Evolutionary conservation across 345 rosid genomes (phyloP).

Genomic region (Bruguiera sexangula): DNA sequence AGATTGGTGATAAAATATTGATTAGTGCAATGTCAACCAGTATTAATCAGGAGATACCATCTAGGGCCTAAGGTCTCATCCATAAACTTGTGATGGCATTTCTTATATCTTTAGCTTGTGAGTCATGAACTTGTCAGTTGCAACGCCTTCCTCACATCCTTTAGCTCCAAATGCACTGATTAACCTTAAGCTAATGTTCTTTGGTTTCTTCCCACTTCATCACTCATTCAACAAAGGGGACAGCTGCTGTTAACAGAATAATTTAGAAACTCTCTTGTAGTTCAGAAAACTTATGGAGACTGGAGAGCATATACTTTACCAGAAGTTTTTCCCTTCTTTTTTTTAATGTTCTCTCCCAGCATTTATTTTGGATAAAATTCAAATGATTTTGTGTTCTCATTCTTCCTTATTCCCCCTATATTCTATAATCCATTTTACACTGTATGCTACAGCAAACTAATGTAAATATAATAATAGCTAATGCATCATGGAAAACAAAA

Average conservation of each 20-base stretch:
- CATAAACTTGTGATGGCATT: no score
- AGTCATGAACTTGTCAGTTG: not conserved
- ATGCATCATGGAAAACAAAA: not conserved
- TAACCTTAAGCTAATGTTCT: not conserved
- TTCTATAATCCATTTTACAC: not conserved
- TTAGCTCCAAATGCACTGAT: not conserved
- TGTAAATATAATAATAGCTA: not conserved
- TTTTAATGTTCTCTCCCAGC: not conserved
- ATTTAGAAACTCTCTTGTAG: no score
- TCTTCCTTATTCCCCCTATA: not conserved
- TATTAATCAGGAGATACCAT: not conserved
- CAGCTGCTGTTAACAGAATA: not conserved
- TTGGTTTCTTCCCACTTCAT: not conserved
- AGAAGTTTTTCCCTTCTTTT: no score
- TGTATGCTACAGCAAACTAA: not conserved
- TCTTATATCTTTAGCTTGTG: no score
- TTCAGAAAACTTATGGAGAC: not conserved
- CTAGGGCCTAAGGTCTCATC: not conserved
- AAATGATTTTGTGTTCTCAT: no score
- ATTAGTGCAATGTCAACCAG: not conserved
- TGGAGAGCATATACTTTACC: not conserved
- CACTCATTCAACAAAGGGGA: not conserved
- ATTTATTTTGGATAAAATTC: not conserved
- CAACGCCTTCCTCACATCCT: not conserved
- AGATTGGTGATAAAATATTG: not conserved